Base-by-base conservation (phyloP, 1,139 yeast species). In the Taphrina confusa region DNA sequence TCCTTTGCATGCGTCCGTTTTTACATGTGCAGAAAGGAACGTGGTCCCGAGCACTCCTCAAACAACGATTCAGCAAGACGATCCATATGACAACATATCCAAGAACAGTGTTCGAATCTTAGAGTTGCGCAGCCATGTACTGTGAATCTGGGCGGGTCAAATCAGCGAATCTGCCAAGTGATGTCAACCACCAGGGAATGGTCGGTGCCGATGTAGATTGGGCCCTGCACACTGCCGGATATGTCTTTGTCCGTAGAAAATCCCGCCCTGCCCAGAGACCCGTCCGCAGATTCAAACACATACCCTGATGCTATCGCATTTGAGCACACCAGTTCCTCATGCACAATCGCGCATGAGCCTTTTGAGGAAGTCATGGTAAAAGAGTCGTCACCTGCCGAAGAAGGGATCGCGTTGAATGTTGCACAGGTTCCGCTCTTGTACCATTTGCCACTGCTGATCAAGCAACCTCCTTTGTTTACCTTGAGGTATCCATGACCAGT, bases 351-450 rank as follows among this genome's bases (percentile, higher is more conserved):
- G 20, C 50, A 45, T 20, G 34, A 14, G 4, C 50, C 50, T 16
- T 30, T 45, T 8, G 36, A 28, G 12, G 50, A 45, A 6, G 33
- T 45, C 50, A 45, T 4, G 5, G 50, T 45, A 25, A 45, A 45
- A 6, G 25, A 12, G 14, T 42, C 20, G 2, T 22, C 46, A 18
- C 14, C 46, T 31, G 8, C 14, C 1, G 46, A 22, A 5, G 31
- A 22, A 11, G 50, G 50, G 25, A 28, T 6, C 68, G 82, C 66
- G 18, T 78, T 76, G 73, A 78, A 89, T 2, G 86, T 83, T 1
- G 96, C 97, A 73, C 97, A 91, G 0, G 95, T 83, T 0, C 97
- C 97, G 36, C 82, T 78, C 4, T 79, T 73, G 73, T 85, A 88
- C 91, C 95, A 90, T 66, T 82, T 81, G 4, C 97, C 97, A 68